Conservation (phyloP, 331 rosid genomes). For the Phaseolus coccineus region DNA sequence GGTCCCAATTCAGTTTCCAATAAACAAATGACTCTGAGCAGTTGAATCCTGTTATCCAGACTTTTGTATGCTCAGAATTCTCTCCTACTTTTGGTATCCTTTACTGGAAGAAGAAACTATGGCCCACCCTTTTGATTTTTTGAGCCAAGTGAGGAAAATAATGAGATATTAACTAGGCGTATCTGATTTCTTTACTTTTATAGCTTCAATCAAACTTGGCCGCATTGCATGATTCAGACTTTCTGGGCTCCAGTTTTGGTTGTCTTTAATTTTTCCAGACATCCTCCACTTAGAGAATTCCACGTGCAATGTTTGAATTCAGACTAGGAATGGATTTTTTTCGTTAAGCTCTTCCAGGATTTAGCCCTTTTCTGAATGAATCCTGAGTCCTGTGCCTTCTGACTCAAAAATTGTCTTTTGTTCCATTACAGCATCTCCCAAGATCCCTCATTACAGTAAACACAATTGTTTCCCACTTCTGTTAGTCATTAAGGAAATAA, state of each 20-base stretch:
- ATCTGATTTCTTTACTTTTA: constrained; percentile 37
- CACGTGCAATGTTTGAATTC: constrained; percentile 50
- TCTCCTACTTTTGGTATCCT: constrained; percentile 3
- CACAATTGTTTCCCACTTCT: constrained; percentile 11
- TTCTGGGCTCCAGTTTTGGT: constrained; percentile 8
- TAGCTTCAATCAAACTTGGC: constrained; percentile 24
- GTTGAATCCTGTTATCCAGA: constrained; percentile 18
- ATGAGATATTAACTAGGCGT: constrained; percentile 8
- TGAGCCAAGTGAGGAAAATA: not conserved
- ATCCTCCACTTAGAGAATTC: constrained; percentile 4
- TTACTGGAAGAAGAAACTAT: constrained; percentile 39
- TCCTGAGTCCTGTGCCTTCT: constrained; percentile 49
- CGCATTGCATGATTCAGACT: not conserved
- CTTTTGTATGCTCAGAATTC: not conserved
- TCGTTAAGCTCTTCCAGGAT: constrained; percentile 40
- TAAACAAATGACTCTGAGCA: not conserved
- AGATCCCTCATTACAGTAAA: not conserved
- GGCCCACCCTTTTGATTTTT: constrained; percentile 41
- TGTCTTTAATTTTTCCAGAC: constrained; percentile 1
- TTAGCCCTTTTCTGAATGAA: constrained; percentile 39
- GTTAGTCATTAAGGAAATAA: not conserved
- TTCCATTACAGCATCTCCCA: not conserved
- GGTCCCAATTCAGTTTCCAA: constrained; percentile 30
- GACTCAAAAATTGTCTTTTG: constrained; percentile 50
- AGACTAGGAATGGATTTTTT: constrained; percentile 48